phyloP scores from a whole-genome alignment of 352 stramenopile species.

The Halophytophthora batemanensis region DNA sequence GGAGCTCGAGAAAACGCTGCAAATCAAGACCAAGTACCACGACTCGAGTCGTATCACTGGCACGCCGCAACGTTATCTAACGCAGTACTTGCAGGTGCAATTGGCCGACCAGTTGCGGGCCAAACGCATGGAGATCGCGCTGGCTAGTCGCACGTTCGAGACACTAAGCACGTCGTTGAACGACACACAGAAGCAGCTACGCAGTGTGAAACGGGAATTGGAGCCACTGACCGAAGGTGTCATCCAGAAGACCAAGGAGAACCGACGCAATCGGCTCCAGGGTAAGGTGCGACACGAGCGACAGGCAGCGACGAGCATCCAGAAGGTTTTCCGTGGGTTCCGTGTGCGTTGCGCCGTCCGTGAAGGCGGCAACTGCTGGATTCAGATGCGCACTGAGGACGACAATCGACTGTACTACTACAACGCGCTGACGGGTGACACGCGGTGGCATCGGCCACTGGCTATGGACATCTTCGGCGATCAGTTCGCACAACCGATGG shows the following conservation, averaged over 20 bases:
- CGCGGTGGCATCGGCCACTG: constrained; percentile 54
- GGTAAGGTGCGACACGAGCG: constrained; percentile 66
- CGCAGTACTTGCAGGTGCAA: constrained; percentile 91
- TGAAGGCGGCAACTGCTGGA: constrained; percentile 79
- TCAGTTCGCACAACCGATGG: constrained; percentile 39
- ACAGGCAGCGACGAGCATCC: constrained; percentile 65
- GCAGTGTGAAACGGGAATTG: constrained; percentile 69
- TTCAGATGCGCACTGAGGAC: constrained; percentile 39
- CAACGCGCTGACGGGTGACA: constrained; percentile 76
- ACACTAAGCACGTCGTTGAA: constrained; percentile 48
- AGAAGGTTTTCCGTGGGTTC: constrained; percentile 78
- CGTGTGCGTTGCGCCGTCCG: constrained; percentile 61
- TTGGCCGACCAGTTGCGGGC: constrained; percentile 80
- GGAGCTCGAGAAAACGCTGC: constrained; percentile 80
- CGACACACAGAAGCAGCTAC: constrained; percentile 68
- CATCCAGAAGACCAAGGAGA: constrained; percentile 70
- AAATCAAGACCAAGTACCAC: constrained; percentile 85
- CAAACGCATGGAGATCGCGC: constrained; percentile 61
- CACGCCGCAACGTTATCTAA: constrained; percentile 89
- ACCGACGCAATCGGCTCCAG: constrained; percentile 63
- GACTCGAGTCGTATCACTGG: constrained; percentile 84
- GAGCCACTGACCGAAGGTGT: constrained; percentile 85
- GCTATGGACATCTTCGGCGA: constrained; percentile 80
- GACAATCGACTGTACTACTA: constrained; percentile 63
- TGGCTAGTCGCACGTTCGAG: constrained; percentile 56